Percentiles rank a stretch among this genome's conserved stretches.
Conservation (phyloP, 1,139 yeast genomes). For the Sugiyamaella grinbergsii region DNA sequence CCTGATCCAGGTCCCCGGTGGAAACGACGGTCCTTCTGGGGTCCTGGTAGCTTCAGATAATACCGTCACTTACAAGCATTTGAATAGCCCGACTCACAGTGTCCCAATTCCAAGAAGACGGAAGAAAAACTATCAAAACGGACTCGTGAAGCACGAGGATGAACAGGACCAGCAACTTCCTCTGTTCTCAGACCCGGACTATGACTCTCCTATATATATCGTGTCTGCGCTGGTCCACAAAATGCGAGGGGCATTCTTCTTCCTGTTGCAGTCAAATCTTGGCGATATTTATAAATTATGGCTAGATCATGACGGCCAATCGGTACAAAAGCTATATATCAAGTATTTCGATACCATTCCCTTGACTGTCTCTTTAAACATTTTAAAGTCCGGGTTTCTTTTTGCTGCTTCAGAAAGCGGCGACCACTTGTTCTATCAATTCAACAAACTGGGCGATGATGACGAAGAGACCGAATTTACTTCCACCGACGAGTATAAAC, state of each 20-base stretch:
- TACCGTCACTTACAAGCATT: conserved; percentile 50
- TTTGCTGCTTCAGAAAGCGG: conserved; percentile 66
- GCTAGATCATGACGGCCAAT: conserved; percentile 42
- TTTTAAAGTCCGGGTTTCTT: conserved; percentile 75
- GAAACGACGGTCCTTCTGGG: conserved; percentile 62
- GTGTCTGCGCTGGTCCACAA: conserved; percentile 62
- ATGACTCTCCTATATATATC: conserved; percentile 45
- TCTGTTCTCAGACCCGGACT: conserved; percentile 24
- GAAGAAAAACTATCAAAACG: not conserved
- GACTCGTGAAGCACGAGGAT: conserved; percentile 8
- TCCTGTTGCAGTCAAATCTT: conserved; percentile 65
- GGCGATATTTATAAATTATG: conserved; percentile 82
- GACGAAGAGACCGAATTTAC: conserved; percentile 38
- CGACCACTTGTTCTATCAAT: conserved; percentile 69
- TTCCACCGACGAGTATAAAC: conserved; percentile 27
- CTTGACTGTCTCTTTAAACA: conserved; percentile 53
- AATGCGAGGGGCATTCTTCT: conserved; percentile 53
- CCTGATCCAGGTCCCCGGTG: conserved; percentile 53
- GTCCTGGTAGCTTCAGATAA: conserved; percentile 55
- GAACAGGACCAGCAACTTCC: not conserved
- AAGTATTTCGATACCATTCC: conserved; percentile 79
- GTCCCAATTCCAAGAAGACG: conserved; percentile 57
- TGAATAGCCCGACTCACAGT: conserved; percentile 41
- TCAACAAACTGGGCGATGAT: conserved; percentile 71
- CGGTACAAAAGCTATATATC: conserved; percentile 47